These are phyloP conservation scores for Amoebophrya sp. DNA, from an alignment of 169 alveolate species.

Conservation along the genomic window DNA sequence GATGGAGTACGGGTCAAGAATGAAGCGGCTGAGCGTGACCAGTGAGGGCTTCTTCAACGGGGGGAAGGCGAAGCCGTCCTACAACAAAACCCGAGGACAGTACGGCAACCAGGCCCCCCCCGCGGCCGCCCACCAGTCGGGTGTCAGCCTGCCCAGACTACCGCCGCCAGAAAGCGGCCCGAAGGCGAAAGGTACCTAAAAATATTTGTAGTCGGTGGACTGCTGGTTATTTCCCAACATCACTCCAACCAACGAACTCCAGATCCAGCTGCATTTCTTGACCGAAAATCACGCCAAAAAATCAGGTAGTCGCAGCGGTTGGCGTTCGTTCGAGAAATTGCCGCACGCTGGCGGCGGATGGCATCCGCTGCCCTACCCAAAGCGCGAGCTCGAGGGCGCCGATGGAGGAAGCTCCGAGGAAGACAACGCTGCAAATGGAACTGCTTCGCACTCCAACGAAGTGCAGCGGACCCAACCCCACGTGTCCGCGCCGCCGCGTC, in stretches of 20 bases:
- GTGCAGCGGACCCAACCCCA: neutral
- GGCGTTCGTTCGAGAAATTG: too few species aligned
- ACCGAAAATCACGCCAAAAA: too few species aligned
- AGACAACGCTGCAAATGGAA: neutral
- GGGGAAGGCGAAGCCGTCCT: neutral
- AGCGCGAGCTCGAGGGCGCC: neutral
- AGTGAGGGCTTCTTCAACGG: neutral
- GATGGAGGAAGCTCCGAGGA: neutral
- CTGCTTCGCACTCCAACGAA: neutral
- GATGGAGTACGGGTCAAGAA: neutral
- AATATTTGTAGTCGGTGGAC: too few species aligned
- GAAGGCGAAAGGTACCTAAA: too few species aligned
- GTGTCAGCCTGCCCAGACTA: neutral
- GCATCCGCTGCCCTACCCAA: too few species aligned
- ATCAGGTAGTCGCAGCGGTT: too few species aligned
- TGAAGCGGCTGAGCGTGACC: neutral
- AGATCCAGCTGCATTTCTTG: too few species aligned
- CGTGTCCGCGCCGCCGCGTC: neutral
- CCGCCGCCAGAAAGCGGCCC: too few species aligned
- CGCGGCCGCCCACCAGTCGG: neutral
- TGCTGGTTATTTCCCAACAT: too few species aligned
- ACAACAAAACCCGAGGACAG: neutral
- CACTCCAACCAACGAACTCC: too few species aligned
- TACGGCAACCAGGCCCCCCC: too few species aligned
- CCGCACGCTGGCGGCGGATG: too few species aligned